Evolutionary conservation across 1,284 basidiomycete genomes (phyloP).

Genomic region (Mycosarcoma mackinlayi): DNA sequence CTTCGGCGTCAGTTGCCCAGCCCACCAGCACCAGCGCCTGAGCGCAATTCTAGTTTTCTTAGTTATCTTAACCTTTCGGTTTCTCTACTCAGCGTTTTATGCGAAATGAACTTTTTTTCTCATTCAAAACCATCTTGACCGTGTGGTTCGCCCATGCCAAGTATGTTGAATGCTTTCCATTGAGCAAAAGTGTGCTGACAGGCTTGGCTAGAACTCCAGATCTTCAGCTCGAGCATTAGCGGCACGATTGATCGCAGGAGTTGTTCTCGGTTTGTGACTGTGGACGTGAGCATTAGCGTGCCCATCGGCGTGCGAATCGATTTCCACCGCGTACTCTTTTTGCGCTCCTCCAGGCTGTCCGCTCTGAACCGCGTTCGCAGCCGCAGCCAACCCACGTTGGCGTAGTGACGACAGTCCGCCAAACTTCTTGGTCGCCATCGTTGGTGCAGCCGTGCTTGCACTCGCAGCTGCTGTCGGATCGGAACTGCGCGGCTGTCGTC

Average conservation of each 20-base stretch:
- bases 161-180: too few relatives aligned
- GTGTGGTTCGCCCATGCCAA: too few relatives aligned
- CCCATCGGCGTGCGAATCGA: constrained; percentile 15
- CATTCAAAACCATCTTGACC: background rate
- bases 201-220: constrained; percentile 37
- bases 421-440: constrained; percentile 31
- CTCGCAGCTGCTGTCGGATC: constrained; percentile 1
- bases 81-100: too few relatives aligned
- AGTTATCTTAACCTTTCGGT: background rate
- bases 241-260: constrained; percentile 6
- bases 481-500: constrained; percentile 1
- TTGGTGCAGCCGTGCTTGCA: background rate
- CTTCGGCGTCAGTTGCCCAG: constrained; percentile 12
- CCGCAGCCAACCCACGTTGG: constrained; percentile 34
- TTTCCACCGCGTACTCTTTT: constrained; percentile 24
- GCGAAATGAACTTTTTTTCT: too few relatives aligned
- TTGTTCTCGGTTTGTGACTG: background rate
- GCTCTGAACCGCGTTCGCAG: background rate
- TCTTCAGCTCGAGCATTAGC: constrained; percentile 25
- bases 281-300: constrained; percentile 15
- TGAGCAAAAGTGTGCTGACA: too few relatives aligned
- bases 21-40: constrained; percentile 9
- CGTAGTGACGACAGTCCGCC: constrained; percentile 29
- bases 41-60: background rate
- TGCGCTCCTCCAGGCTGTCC: background rate